Evolutionary conservation across 805 yeast species (phyloP).

Genomic region (Yamadazyma akitaensis): DNA sequence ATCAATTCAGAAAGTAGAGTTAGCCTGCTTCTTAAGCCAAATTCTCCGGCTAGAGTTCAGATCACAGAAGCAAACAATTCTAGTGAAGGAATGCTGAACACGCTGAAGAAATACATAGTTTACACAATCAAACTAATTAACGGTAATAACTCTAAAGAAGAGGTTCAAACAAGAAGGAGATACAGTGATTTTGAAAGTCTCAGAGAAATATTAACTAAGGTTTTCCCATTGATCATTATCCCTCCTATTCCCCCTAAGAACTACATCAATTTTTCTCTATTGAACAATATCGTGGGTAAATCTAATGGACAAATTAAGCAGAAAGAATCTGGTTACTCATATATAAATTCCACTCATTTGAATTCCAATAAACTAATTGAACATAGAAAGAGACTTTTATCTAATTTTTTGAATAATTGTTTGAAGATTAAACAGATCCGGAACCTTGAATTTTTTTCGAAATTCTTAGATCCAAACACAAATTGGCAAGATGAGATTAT

Average conservation of each 20-base stretch:
- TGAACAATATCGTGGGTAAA: conserved; percentile 31
- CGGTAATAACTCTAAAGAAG: conserved; percentile 28
- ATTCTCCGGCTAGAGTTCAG: conserved; percentile 27
- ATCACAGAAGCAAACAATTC: conserved; percentile 85
- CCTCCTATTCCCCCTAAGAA: conserved; percentile 84
- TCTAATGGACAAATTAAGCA: conserved; percentile 5
- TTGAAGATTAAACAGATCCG: conserved; percentile 52
- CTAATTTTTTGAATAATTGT: conserved; percentile 78
- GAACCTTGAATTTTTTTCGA: conserved; percentile 59
- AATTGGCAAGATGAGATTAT: conserved; percentile 71
- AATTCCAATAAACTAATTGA: conserved; percentile 37
- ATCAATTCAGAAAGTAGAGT: conserved; percentile 35
- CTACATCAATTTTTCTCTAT: conserved; percentile 31
- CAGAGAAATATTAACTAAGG: conserved; percentile 62
- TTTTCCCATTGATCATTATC: conserved; percentile 76
- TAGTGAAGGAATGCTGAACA: conserved; percentile 68
- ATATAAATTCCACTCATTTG: conserved; percentile 40
- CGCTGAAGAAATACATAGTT: conserved; percentile 62
- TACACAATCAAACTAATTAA: conserved; percentile 72
- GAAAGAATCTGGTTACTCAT: conserved; percentile 20
- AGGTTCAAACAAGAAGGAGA: conserved; percentile 67
- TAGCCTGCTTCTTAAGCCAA: conserved; percentile 30
- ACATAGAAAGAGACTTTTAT: conserved; percentile 67
- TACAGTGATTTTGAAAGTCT: conserved; percentile 91
- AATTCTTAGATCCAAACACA: conserved; percentile 82